A percentile compares a stretch with the other conserved stretches of the same genome.
These are phyloP conservation scores for Chalaropsis ovoidea DNA, from an alignment of 2,329 filamentous ascomycete species.

Conservation along the genomic window DNA sequence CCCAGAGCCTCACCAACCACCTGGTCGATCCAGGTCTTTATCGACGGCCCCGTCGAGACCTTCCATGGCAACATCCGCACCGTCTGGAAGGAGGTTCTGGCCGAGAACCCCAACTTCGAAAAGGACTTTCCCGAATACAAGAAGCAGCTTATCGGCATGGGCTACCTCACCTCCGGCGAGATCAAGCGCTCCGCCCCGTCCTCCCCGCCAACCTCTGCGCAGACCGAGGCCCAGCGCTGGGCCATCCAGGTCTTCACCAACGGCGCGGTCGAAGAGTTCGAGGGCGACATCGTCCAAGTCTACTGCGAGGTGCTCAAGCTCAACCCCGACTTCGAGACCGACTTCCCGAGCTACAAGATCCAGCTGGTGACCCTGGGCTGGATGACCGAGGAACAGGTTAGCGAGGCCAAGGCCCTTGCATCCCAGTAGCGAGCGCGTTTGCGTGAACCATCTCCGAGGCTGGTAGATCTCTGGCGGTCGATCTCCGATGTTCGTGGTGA, in stretches of 20 bases:
- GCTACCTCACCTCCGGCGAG: slow-evolving; percentile 1
- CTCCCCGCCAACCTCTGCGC: not conserved
- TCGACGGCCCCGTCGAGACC: not conserved
- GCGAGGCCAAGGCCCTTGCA: slow-evolving; percentile 6
- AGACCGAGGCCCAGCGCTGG: not conserved
- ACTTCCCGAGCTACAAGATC: slow-evolving; percentile 23
- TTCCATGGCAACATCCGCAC: slow-evolving; percentile 18
- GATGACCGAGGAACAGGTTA: slow-evolving; percentile 16
- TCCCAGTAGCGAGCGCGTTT: not conserved
- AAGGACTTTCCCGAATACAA: slow-evolving; percentile 23
- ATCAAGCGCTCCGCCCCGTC: not conserved
- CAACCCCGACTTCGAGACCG: slow-evolving; percentile 20
- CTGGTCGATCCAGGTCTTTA: slow-evolving; percentile 21
- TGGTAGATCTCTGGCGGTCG: too few species aligned
- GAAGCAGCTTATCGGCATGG: slow-evolving; percentile 21
- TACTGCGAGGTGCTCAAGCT: slow-evolving; percentile 12
- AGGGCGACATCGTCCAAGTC: slow-evolving; percentile 15
- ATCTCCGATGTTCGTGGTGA: not conserved
- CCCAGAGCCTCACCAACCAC: slow-evolving; percentile 10
- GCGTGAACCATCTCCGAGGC: not conserved
- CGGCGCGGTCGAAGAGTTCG: not conserved
- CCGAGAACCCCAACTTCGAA: slow-evolving; percentile 19
- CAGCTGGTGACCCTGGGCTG: slow-evolving; percentile 22
- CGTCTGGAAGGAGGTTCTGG: slow-evolving; percentile 19
- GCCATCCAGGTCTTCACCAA: slow-evolving; percentile 14